Conservation (phyloP, 1,139 yeast genomes). For the Candida labiduridarum region DNA sequence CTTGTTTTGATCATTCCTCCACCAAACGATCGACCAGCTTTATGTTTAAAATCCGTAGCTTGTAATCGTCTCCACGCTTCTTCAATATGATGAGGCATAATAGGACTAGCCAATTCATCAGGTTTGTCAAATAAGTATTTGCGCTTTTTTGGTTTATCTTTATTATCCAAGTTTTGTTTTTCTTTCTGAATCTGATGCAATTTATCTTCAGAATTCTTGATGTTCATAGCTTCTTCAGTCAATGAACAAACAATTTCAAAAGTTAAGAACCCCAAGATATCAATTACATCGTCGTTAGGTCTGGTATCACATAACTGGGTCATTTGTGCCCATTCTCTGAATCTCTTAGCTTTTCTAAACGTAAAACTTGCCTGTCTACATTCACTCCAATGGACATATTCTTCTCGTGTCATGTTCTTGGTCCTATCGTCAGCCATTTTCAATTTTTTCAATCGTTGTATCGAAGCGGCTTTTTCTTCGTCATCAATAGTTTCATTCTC, state of each 20-base stretch:
- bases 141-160: slow-evolving; percentile 38
- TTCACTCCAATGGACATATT: slow-evolving; percentile 98
- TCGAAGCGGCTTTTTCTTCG: slow-evolving; percentile 85
- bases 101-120: slow-evolving; percentile 82
- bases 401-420: slow-evolving; percentile 90
- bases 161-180: slow-evolving; percentile 21
- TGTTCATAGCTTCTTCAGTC: slow-evolving; percentile 87
- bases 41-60: slow-evolving; percentile 57
- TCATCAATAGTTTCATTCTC: slow-evolving; percentile 82
- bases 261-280: slow-evolving; percentile 90
- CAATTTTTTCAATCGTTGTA: slow-evolving; percentile 82
- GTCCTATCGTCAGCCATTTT: slow-evolving; percentile 96
- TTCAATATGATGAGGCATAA: slow-evolving; percentile 79
- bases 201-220: slow-evolving; percentile 69
- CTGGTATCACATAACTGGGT: slow-evolving; percentile 82
- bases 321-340: slow-evolving; percentile 95
- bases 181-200: slow-evolving; percentile 36
- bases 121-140: slow-evolving; percentile 88
- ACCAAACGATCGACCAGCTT: slow-evolving; percentile 70
- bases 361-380: slow-evolving; percentile 98
- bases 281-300: slow-evolving; percentile 96
- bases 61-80: slow-evolving; percentile 93
- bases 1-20: slow-evolving; percentile 64
- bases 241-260: slow-evolving; percentile 95
- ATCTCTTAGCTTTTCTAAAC: slow-evolving; percentile 86